Evolutionary conservation across 2,329 filamentous ascomycete species (phyloP).

Genomic region (Aspergillus tamarii): DNA sequence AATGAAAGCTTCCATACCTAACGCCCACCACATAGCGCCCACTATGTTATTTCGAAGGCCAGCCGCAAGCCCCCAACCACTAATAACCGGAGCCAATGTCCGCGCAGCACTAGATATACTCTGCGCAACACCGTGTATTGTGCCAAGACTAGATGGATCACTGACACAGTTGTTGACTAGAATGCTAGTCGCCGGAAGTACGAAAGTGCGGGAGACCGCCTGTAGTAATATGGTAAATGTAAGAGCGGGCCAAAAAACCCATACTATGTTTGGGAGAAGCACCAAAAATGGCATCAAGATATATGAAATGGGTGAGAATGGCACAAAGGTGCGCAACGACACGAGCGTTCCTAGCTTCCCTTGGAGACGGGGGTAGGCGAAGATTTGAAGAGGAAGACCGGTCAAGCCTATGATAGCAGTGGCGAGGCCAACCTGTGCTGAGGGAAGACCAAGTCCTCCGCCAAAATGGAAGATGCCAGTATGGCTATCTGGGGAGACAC

Average conservation of each 20-base stretch:
- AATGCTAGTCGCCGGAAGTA: constrained; percentile 61
- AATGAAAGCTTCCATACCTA: too few relatives aligned
- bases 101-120: constrained; percentile 58
- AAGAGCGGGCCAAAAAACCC: constrained; percentile 66
- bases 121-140: constrained; percentile 62
- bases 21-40: too few relatives aligned
- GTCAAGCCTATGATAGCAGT: constrained; percentile 76
- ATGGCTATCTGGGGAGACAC: constrained; percentile 51
- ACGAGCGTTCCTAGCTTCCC: constrained; percentile 67
- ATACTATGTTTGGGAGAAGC: constrained; percentile 61
- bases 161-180: constrained; percentile 64
- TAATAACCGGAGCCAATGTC: constrained; percentile 59
- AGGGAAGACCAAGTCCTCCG: constrained; percentile 74
- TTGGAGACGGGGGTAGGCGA: constrained; percentile 71
- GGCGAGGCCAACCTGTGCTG: constrained; percentile 71
- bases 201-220: constrained; percentile 73
- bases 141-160: constrained; percentile 58
- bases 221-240: constrained; percentile 67
- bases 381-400: constrained; percentile 73
- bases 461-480: constrained; percentile 60
- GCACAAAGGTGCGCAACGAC: constrained; percentile 69
- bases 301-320: constrained; percentile 73
- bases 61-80: constrained; percentile 57
- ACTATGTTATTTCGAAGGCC: constrained; percentile 45
- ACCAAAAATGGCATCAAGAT: constrained; percentile 70